These are phyloP conservation scores for Populus ilicifolia DNA, from an alignment of 345 rosid species.

Conservation along the genomic window DNA sequence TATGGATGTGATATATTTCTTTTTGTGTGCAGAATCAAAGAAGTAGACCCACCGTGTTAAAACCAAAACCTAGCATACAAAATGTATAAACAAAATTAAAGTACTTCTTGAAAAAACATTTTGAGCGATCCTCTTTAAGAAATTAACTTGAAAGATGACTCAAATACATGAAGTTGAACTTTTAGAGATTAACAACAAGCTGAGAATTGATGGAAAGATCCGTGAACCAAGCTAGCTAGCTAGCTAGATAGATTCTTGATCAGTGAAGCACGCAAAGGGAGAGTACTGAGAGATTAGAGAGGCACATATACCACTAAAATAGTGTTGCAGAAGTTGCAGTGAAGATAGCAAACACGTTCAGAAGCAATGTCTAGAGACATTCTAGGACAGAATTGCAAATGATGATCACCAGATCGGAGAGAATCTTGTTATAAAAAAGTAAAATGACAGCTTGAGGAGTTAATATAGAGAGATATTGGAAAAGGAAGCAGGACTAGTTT, in stretches of 20 bases:
- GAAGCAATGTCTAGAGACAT: constrained; percentile 70
- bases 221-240: not conserved
- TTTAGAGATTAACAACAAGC: not conserved
- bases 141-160: not conserved
- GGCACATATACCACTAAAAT: constrained; percentile 62
- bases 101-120: not conserved
- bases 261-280: too few species aligned
- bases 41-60: not conserved
- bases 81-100: not conserved
- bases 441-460: not conserved
- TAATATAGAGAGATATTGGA: not conserved
- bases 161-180: not conserved
- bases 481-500: not conserved
- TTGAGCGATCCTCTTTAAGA: not conserved
- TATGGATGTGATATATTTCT: not conserved
- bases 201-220: not conserved
- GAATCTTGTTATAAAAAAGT: not conserved
- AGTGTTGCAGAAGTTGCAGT: constrained; percentile 98
- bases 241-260: not conserved
- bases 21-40: not conserved
- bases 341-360: constrained; percentile 78
- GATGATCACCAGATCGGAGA: not conserved
- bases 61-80: not conserved
- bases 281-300: not conserved
- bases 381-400: not conserved